Evolutionary conservation across 345 rosid genomes (phyloP).

Genomic region (Mangifera indica): DNA sequence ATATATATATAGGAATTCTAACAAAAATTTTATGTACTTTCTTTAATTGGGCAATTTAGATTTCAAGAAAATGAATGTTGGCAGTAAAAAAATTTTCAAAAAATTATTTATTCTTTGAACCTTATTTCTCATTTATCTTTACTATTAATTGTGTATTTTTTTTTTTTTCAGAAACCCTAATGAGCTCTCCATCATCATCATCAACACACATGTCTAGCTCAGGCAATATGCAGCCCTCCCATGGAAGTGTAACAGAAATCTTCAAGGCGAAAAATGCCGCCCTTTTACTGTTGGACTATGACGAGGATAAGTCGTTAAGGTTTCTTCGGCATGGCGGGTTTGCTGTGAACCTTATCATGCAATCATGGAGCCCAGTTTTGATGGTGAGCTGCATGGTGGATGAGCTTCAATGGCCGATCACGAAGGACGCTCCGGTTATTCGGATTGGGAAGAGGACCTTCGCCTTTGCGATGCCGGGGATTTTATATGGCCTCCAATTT

Average conservation of each 20-base stretch:
- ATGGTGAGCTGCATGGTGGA: conserved; percentile 10
- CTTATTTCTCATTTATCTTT: background rate
- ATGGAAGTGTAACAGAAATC: conserved; percentile 6
- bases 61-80: too few relatives aligned
- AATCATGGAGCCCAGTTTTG: conserved; percentile 1
- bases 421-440: conserved; percentile 18
- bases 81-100: too few relatives aligned
- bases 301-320: background rate
- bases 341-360: background rate
- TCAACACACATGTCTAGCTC: background rate
- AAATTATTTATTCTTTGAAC: background rate
- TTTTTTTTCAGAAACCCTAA: background rate
- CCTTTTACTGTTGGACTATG: background rate
- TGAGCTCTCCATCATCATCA: background rate
- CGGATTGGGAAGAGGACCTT: conserved; percentile 20
- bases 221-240: background rate
- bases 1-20: too few relatives aligned
- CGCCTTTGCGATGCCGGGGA: conserved; percentile 16
- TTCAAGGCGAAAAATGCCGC: conserved; percentile 7
- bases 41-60: too few relatives aligned
- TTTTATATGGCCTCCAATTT: conserved; percentile 26
- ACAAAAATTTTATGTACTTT: too few relatives aligned
- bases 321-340: conserved; percentile 20
- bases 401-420: conserved; percentile 21
- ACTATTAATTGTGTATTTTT: too few relatives aligned